Percentiles rank a stretch among this genome's conserved stretches.
phyloP scores from a whole-genome alignment of 306 rosid genomes.

The Pyrus betulifolia region DNA sequence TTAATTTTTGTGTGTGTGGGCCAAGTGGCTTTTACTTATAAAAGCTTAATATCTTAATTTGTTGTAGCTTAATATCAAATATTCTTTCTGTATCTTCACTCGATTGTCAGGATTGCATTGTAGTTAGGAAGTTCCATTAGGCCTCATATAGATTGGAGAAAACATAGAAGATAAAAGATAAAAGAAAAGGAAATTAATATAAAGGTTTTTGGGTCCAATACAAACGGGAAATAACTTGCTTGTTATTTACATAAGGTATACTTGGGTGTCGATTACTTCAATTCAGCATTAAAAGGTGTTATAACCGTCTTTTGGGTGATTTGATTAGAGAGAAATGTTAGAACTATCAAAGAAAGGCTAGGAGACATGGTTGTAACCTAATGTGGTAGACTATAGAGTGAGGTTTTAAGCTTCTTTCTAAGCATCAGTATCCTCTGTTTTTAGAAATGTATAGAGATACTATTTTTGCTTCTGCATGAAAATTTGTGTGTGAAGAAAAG shows the following conservation, averaged over 20 bases:
- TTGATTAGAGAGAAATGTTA: not conserved
- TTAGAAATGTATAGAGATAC: not conserved
- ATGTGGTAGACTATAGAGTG: not conserved
- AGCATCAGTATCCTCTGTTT: not conserved
- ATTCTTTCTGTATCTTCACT: not conserved
- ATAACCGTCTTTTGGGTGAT: not conserved
- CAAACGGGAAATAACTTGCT: not conserved
- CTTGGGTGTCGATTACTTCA: not conserved
- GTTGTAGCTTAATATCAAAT: not conserved
- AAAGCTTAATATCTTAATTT: not conserved
- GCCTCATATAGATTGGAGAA: too few relatives aligned
- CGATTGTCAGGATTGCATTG: not conserved
- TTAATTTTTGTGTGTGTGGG: not conserved
- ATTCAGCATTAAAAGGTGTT: not conserved
- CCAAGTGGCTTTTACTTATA: not conserved
- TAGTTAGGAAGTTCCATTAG: not conserved
- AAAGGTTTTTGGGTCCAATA: not conserved
- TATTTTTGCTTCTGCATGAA: too few relatives aligned
- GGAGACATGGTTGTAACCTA: too few relatives aligned
- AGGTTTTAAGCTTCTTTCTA: not conserved
- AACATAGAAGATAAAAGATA: not conserved
- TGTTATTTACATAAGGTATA: not conserved
- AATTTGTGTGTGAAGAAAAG: too few relatives aligned
- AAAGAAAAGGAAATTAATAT: not conserved
- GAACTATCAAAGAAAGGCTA: not conserved